phyloP scores from a whole-genome alignment of 2,329 filamentous ascomycete genomes.

The Alternaria sp. region DNA sequence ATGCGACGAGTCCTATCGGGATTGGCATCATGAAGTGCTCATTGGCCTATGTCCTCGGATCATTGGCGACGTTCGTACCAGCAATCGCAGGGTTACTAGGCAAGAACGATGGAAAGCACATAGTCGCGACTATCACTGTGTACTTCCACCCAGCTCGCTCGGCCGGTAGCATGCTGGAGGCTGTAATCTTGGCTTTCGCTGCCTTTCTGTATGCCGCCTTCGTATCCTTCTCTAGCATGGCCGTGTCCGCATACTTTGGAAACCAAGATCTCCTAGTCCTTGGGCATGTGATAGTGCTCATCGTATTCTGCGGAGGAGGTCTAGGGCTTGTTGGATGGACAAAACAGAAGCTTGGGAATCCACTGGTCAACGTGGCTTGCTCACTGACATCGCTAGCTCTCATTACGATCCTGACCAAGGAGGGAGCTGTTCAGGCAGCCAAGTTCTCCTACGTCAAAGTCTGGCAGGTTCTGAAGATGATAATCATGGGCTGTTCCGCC shows the following conservation, averaged over 20 bases:
- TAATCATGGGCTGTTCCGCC: slow-evolving; percentile 64
- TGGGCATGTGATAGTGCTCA: slow-evolving; percentile 78
- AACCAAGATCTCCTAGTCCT: slow-evolving; percentile 69
- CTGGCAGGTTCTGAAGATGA: slow-evolving; percentile 67
- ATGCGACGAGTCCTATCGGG: slow-evolving; percentile 74
- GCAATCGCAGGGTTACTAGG: slow-evolving; percentile 76
- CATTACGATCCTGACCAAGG: slow-evolving; percentile 89
- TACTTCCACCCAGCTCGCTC: slow-evolving; percentile 93
- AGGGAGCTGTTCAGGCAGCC: slow-evolving; percentile 82
- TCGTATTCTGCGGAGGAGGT: slow-evolving; percentile 84
- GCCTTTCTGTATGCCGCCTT: slow-evolving; percentile 81
- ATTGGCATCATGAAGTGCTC: slow-evolving; percentile 89
- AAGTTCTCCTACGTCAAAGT: slow-evolving; percentile 84
- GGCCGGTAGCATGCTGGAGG: slow-evolving; percentile 88
- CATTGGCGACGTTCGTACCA: slow-evolving; percentile 82
- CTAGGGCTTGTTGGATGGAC: slow-evolving; percentile 88
- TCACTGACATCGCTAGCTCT: slow-evolving; percentile 87
- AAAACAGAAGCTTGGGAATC: slow-evolving; percentile 78
- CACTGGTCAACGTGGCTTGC: slow-evolving; percentile 77
- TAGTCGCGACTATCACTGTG: slow-evolving; percentile 90
- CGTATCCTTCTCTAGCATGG: slow-evolving; percentile 84
- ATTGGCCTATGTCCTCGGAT: slow-evolving; percentile 84
- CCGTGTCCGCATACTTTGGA: slow-evolving; percentile 80
- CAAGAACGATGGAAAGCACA: slow-evolving; percentile 87
- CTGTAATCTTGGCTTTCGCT: slow-evolving; percentile 74